phyloP scores from a whole-genome alignment of 1,139 yeast genomes.

The Debaryomyces psychrophilus region DNA sequence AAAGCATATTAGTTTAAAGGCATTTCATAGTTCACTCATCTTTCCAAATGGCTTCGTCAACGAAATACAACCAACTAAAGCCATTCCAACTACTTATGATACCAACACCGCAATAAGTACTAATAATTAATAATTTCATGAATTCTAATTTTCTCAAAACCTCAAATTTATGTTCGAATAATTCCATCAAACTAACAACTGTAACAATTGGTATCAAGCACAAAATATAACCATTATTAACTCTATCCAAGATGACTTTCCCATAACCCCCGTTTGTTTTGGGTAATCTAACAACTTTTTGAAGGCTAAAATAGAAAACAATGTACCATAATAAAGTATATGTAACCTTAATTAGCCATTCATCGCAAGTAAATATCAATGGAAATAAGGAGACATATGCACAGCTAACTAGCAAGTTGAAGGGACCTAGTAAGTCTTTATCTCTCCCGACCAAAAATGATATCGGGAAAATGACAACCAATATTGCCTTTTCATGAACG shows the following conservation, averaged over 20 bases:
- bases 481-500: constrained; percentile 95
- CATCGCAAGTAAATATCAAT: constrained; percentile 76
- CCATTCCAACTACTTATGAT: constrained; percentile 88
- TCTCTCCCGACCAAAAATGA: constrained; percentile 76
- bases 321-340: constrained; percentile 88
- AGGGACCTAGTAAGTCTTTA: constrained; percentile 69
- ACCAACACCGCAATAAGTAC: constrained; percentile 87
- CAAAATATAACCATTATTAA: constrained; percentile 66
- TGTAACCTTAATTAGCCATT: constrained; percentile 73
- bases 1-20: too few relatives aligned
- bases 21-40: constrained; percentile 14
- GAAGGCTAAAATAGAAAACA: constrained; percentile 70
- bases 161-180: constrained; percentile 55
- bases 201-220: constrained; percentile 70
- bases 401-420: constrained; percentile 67
- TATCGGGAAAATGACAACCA: constrained; percentile 87
- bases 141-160: constrained; percentile 64
- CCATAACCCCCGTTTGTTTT: constrained; percentile 44
- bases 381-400: constrained; percentile 93
- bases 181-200: constrained; percentile 55
- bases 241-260: constrained; percentile 67
- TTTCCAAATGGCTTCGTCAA: constrained; percentile 68
- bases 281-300: constrained; percentile 64
- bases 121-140: constrained; percentile 75
- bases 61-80: constrained; percentile 83